phyloP scores from a whole-genome alignment of 331 rosid genomes.

The Erythrophleum ivorense region DNA sequence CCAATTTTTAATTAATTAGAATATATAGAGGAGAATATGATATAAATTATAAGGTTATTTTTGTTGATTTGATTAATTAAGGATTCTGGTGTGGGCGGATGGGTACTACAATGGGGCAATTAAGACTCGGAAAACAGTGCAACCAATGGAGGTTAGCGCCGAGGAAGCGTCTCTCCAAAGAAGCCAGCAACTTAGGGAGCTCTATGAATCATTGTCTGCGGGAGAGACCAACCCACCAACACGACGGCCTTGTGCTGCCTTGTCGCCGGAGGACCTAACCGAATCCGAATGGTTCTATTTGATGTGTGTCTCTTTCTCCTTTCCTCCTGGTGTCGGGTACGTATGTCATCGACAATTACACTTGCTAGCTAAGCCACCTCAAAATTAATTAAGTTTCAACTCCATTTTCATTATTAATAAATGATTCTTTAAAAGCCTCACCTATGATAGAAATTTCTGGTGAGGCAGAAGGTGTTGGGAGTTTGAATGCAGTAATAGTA shows the following conservation, averaged over 20 bases:
- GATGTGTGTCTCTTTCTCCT: constrained; percentile 97
- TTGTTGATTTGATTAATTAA: constrained; percentile 24
- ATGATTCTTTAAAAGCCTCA: neutral
- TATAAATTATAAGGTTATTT: neutral
- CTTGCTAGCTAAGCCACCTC: neutral
- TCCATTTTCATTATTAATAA: neutral
- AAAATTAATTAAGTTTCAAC: neutral
- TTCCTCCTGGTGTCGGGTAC: constrained; percentile 89
- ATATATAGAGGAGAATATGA: neutral
- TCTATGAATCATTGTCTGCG: constrained; percentile 79
- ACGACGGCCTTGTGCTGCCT: constrained; percentile 81
- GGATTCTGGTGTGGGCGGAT: constrained; percentile 86
- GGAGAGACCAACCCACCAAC: constrained; percentile 81
- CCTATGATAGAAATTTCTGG: neutral
- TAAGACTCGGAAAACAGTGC: constrained; percentile 90
- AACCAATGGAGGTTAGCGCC: constrained; percentile 84
- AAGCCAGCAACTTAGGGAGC: constrained; percentile 94
- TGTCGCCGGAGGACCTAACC: constrained; percentile 96
- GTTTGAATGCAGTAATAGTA: constrained; percentile 34
- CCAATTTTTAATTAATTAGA: neutral
- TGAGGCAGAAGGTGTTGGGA: constrained; percentile 17
- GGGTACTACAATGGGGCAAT: constrained; percentile 97
- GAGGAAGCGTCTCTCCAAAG: constrained; percentile 90
- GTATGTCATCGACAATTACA: constrained; percentile 9
- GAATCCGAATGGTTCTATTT: constrained; percentile 98